Base-by-base conservation (phyloP, 2,329 filamentous ascomycete genomes). In the Penicillium sp. region DNA sequence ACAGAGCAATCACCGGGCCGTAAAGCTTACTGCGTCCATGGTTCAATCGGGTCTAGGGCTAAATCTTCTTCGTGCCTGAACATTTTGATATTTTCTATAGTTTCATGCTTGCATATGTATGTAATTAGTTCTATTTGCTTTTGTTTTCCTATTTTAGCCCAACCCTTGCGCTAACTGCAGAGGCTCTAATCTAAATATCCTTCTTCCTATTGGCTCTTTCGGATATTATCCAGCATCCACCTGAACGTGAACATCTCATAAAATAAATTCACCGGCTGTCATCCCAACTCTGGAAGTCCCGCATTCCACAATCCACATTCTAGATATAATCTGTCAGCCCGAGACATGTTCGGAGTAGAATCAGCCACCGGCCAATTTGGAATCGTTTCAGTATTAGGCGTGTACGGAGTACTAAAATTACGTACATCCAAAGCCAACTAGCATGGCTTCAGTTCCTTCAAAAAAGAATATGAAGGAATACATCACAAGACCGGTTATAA, bases 1-100 rank as follows among this genome's bases (percentile, higher is more conserved):
- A 57, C 49, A 57, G 48, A 56, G 48, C 49, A 53, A 47, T 42
- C 50, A 57, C 42, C 49, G 44, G 53, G 27, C 53, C 35, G 45
- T 13, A 21, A 43, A 43, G 38, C 38, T 55, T 51, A 25, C 27
- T 17, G n/a, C 4, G 29, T 35, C 53, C 44, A 25, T 35, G 53
- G 53, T 42, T 43, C 45, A 27, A 41, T n/a, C 31, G 21, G 45
- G 21, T 17, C 7, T n/a, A 33, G n/a, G 41, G 50, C 31, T 33
- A 19, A 48, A 42, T 49, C 21, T 29, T 12, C 33, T 23, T 36
- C 44, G 31, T 55, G 6, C 21, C 19, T 45, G 39, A 10, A 10
- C 6, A n/a, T n/a, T 19, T n/a, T 19, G 6, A 15, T 10, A 10
- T 25, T 27, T 19, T 35, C 12, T 21, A 19, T 7, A n/a, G 21